Base-by-base conservation (phyloP, 202 grass and related monocot species). In the Carex arenaria region DNA sequence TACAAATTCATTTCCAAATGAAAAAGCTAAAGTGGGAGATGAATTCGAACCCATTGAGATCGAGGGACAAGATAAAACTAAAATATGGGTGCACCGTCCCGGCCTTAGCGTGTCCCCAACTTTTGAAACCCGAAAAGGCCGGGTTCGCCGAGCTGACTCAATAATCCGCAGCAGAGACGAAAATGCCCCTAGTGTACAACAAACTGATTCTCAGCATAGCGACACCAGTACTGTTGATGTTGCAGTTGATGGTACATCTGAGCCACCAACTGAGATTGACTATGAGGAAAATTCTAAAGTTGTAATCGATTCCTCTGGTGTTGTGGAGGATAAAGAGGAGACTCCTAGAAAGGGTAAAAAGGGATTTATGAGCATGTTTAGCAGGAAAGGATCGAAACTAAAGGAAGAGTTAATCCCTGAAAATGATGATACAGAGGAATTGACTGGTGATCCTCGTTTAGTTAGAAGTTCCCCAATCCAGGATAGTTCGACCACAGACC, bases 41-140 rank as follows among this genome's bases (percentile, higher is more conserved):
- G 91, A 98, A 88, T 88, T 90, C 38, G 95, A 98, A 86, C 87
- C 86, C 49, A 95, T 98, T 59, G 88, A 88, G 67, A 87, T 93
- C 53, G 86, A 93, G 54, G 95, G 95, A 72, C 87, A 92, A 85
- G 95, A 98, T n/a, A 84, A 93, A 75, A 60, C 72, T 52, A 91
- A 89, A 13, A 63, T 93, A 86, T 98, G 92, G 92, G 89, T 98
- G 15, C 86, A 95, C 89, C 92, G 86, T 76, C 91, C 93, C 61
- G 95, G 95, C 7, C 89, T 82, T 67, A 85, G 87, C 55, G 88
- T 88, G n/a, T 83, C 85, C 30, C 90, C 85, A 81, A 98, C 91
- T 86, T 95, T 93, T 88, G 91, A 98, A 87, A 77, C 88, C 34
- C 67, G 95, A 67, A 93, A 95, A 93, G 95, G 95, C 4, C 87